Base-by-base conservation (phyloP, 2,329 filamentous ascomycete genomes). In the Periconia sp. region DNA sequence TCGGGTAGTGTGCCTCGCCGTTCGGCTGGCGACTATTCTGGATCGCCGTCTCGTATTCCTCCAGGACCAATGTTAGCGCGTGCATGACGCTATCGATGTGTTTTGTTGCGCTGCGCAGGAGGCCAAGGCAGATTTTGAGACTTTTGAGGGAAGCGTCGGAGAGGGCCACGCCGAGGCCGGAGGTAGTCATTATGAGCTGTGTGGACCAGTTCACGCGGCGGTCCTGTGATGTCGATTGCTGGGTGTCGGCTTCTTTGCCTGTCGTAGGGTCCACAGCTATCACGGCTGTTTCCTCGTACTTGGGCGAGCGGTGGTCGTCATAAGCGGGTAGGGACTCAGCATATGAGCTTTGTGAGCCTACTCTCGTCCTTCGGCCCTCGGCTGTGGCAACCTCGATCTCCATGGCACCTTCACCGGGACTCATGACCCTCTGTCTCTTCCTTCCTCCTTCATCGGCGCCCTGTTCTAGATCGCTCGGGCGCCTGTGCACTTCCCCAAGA, bases 131-230 rank as follows among this genome's bases (percentile, higher is more conserved):
- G 59, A 90, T 92, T 57, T 89, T 90, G 29, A 99, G 75, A 48
- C 87, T 94, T 37, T 85, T 83, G 7, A 96, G 74, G 16, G 89
- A 95, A 61, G 94, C 87, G 13, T 95, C 87, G 59, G 88, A 95
- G 80, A 99, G 90, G 1, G 94, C 91, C 12, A 95, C 86, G 51
- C 91, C 91, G 1, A 97, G 79, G 0, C 91, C 92, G 1, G 91
- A 95, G 0, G 92, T 96, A 4, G 89, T 92, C 66, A 95, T 88
- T 54, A 96, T 88, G 13, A 96, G 76, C 11, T 91, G 85, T 9
- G 88, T 89, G 48, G 88, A 89, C 90, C 91, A 95, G 28, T 76
- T 79, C 9, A 61, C 78, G 18, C 70, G 65, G 31, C 66, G 57
- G 46, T 68, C 62, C 31, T 66, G 61, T 68, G 52, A 55, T 63